Conservation (phyloP, 1,284 basidiomycete genomes). For the Naganishia albida region DNA sequence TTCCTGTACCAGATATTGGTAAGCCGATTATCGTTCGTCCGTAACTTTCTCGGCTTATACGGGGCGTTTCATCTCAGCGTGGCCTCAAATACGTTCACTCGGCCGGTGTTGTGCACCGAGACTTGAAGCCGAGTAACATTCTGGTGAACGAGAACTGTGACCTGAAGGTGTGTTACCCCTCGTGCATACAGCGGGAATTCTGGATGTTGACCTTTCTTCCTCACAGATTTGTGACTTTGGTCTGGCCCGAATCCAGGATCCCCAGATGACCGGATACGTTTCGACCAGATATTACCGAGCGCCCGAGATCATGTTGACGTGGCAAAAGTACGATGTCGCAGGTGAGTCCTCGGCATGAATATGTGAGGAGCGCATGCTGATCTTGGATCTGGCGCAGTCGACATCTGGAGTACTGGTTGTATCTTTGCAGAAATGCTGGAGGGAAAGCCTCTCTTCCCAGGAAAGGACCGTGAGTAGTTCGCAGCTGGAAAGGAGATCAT, state of each 20-base stretch:
- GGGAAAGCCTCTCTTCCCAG: constrained; percentile 97
- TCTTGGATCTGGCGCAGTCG: constrained; percentile 59
- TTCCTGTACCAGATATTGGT: constrained; percentile 98
- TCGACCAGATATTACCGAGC: constrained; percentile 98
- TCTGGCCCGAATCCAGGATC: constrained; percentile 84
- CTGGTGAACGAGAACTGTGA: constrained; percentile 99
- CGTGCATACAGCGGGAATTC: background rate
- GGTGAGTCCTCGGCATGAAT: constrained; percentile 47
- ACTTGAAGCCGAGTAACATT: constrained; percentile 99
- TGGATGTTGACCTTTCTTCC: background rate
- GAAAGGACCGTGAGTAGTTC: constrained; percentile 77
- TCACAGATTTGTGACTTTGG: constrained; percentile 97
- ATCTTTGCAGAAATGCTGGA: constrained; percentile 99
- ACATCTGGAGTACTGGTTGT: constrained; percentile 98
- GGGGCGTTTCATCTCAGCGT: constrained; percentile 59
- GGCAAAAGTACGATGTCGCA: constrained; percentile 99
- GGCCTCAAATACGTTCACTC: constrained; percentile 99
- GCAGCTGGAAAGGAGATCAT: too few species aligned
- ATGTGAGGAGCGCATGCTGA: constrained; percentile 29
- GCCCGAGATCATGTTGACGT: constrained; percentile 99
- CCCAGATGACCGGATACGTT: constrained; percentile 99
- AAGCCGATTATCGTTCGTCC: constrained; percentile 42
- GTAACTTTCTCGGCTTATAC: background rate
- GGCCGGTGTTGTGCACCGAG: constrained; percentile 97
- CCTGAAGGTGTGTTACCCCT: constrained; percentile 65